These are phyloP conservation scores for Chrysanthemum seticuspe DNA, from an alignment of 129 eudicot species.

Conservation along the genomic window DNA sequence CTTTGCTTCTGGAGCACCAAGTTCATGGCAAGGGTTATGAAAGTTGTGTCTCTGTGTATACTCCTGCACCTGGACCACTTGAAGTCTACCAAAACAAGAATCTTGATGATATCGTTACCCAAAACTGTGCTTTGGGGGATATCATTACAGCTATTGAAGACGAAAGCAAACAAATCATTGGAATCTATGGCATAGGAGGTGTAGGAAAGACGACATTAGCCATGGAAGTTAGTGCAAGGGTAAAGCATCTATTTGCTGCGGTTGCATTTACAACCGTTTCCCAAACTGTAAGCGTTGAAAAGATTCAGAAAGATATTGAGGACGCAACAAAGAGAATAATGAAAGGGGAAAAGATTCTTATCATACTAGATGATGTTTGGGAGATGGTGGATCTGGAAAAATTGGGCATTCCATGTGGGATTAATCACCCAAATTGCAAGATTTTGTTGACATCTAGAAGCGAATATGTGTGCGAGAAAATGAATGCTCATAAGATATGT, in stretches of 20 bases:
- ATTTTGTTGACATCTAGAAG: constrained; percentile 26
- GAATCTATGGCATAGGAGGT: constrained; percentile 24
- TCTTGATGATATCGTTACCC: constrained; percentile 5
- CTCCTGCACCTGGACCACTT: background rate
- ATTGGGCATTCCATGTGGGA: constrained; percentile 11
- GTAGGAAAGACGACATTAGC: constrained; percentile 25
- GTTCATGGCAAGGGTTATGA: background rate
- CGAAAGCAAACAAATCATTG: constrained; percentile 16
- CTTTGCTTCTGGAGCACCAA: background rate
- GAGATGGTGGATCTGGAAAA: background rate
- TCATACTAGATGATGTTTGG: constrained; percentile 32
- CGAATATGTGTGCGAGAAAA: background rate
- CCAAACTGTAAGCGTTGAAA: background rate
- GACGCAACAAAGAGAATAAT: background rate
- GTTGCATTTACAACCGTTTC: constrained; percentile 12
- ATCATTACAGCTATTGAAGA: constrained; percentile 1
- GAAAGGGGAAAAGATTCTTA: background rate
- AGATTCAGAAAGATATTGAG: constrained; percentile 1
- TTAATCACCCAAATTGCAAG: constrained; percentile 13
- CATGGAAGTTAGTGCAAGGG: constrained; percentile 5
- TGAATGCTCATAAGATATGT: background rate
- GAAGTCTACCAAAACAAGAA: background rate
- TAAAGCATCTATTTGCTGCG: constrained; percentile 4
- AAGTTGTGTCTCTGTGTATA: background rate
- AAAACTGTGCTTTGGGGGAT: background rate